A percentile compares a stretch with the other conserved stretches of the same genome.
Conservation (phyloP, 768 basidiomycete species). For the Antrodiella citrinella region DNA sequence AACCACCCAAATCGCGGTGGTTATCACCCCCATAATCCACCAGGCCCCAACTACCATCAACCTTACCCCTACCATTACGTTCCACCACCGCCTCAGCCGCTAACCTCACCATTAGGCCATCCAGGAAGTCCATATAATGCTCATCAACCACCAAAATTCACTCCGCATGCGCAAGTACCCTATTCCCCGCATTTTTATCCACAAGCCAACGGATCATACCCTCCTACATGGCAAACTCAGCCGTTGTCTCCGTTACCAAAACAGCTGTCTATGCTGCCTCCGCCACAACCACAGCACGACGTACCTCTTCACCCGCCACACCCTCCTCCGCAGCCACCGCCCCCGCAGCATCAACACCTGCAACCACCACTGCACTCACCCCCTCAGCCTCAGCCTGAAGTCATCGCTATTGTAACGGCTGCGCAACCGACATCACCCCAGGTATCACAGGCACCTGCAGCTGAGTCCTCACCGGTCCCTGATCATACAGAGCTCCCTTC, state of each 20-base stretch:
- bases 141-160: conserved; percentile 26
- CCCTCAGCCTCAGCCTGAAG: conserved; percentile 1
- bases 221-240: conserved; percentile 36
- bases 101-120: conserved; percentile 17
- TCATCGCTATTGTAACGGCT: not conserved
- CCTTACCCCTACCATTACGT: conserved; percentile 27
- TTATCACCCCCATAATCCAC: conserved; percentile 29
- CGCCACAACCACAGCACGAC: not conserved
- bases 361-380: conserved; percentile 3
- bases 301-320: not conserved
- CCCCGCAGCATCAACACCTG: not conserved
- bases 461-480: conserved; percentile 4
- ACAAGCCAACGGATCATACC: conserved; percentile 24
- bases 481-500: conserved; percentile 1
- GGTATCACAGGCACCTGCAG: not conserved
- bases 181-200: conserved; percentile 22
- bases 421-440: not conserved
- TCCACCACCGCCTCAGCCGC: conserved; percentile 14
- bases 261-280: conserved; percentile 41
- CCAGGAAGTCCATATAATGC: conserved; percentile 20
- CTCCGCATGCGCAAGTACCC: conserved; percentile 19
- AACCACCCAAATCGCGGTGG: conserved; percentile 27
- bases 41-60: conserved; percentile 31
- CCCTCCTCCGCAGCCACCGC: not conserved
- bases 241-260: conserved; percentile 56